Conservation (phyloP, 495 filamentous ascomycete species). For the Terfezia claveryi region DNA sequence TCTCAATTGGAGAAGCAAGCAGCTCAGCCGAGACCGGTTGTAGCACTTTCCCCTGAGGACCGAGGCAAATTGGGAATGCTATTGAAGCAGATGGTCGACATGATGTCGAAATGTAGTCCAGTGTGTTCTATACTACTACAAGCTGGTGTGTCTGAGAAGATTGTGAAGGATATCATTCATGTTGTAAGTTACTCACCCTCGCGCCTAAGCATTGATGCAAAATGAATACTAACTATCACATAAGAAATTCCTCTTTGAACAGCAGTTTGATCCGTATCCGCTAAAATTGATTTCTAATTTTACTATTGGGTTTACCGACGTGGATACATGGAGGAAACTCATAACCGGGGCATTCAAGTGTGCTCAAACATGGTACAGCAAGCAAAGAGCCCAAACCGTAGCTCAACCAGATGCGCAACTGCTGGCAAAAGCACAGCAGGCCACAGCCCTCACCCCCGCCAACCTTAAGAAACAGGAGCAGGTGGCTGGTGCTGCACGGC, state of each 20-base stretch:
- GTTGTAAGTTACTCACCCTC: not conserved
- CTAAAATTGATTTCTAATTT: not conserved
- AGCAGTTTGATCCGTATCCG: not conserved
- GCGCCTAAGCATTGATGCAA: not conserved
- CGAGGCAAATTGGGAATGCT: not conserved
- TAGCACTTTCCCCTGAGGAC: not conserved
- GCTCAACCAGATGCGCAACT: not conserved
- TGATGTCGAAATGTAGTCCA: not conserved
- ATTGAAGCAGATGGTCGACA: not conserved
- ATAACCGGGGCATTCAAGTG: not conserved
- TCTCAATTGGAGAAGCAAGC: not conserved
- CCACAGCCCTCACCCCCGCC: not conserved
- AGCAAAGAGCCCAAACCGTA: not conserved
- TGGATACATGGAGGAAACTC: not conserved
- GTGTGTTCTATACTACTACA: not conserved
- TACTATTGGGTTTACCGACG: not conserved
- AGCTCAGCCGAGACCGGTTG: not conserved
- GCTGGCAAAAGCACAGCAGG: not conserved
- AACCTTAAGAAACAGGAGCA: not conserved
- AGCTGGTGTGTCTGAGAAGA: not conserved
- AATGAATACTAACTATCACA: not conserved
- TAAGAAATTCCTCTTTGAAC: not conserved
- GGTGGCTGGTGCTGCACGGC: not conserved
- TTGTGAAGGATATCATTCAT: not conserved
- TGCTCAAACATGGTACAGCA: not conserved